Conservation (phyloP, 2,329 filamentous ascomycete genomes). For the Nemania serpens region DNA sequence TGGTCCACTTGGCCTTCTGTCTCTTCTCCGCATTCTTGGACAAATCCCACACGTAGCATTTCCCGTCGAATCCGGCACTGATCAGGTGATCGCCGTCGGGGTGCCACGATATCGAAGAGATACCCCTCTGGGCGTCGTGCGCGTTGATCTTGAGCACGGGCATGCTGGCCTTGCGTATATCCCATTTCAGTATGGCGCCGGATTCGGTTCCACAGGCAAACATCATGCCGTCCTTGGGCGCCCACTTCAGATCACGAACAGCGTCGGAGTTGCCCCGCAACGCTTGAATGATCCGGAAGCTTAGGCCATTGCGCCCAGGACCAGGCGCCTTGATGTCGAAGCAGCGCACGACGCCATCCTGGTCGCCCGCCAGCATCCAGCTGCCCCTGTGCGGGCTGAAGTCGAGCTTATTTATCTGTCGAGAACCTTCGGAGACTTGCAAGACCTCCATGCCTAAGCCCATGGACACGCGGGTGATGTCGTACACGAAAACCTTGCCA, state of each 20-base stretch:
- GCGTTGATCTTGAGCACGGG: slow-evolving; percentile 64
- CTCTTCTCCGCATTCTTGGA: slow-evolving; percentile 63
- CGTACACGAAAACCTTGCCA: slow-evolving; percentile 68
- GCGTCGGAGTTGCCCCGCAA: slow-evolving; percentile 59
- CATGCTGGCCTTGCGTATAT: slow-evolving; percentile 58
- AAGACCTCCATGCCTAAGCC: slow-evolving; percentile 58
- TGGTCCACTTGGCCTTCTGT: slow-evolving; percentile 66
- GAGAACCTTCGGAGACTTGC: slow-evolving; percentile 63
- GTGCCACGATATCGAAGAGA: slow-evolving; percentile 68
- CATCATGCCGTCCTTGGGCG: slow-evolving; percentile 62
- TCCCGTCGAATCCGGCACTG: slow-evolving; percentile 65
- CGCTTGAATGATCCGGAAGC: slow-evolving; percentile 53
- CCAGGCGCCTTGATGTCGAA: slow-evolving; percentile 61
- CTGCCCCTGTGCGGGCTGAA: slow-evolving; percentile 64
- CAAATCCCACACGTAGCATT: slow-evolving; percentile 69
- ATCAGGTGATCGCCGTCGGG: slow-evolving; percentile 69
- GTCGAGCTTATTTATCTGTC: slow-evolving; percentile 67
- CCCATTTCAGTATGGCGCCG: slow-evolving; percentile 67
- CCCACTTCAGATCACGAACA: slow-evolving; percentile 69
- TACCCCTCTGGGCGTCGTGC: slow-evolving; percentile 59
- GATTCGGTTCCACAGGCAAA: slow-evolving; percentile 69
- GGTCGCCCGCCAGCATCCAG: slow-evolving; percentile 65
- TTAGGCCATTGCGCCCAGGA: slow-evolving; percentile 54
- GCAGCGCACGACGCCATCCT: slow-evolving; percentile 66
- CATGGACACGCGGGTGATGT: slow-evolving; percentile 56